phyloP scores from a whole-genome alignment of 192 early-diverging fungal species.

The Polychytrium aggregatum region DNA sequence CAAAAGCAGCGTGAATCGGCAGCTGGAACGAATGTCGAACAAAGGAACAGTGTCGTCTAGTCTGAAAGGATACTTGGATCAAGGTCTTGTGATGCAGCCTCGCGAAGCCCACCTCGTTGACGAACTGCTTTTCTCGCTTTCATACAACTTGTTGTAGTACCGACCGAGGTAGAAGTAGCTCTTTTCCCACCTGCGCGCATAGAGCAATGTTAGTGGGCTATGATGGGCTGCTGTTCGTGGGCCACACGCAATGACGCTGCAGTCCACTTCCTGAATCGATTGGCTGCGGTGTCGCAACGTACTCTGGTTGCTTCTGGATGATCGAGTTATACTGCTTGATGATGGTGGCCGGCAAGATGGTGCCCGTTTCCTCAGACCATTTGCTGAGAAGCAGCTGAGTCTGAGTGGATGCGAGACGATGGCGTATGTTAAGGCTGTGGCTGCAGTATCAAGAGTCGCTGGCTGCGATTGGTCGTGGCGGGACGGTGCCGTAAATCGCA shows the following conservation, averaged over 20 bases:
- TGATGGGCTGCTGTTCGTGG: no score
- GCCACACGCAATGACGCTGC: no score
- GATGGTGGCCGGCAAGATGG: constrained; percentile 26
- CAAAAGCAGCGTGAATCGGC: no score
- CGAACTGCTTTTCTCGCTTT: no score
- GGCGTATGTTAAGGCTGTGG: neutral
- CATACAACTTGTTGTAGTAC: constrained; percentile 48
- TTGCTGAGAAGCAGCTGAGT: constrained; percentile 37
- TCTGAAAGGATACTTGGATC: no score
- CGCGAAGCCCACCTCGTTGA: no score
- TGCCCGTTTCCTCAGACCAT: constrained; percentile 44
- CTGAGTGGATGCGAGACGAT: constrained; percentile 10
- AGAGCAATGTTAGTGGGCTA: no score
- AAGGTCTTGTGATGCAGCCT: no score
- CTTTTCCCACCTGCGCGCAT: constrained; percentile 60
- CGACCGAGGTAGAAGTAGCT: constrained; percentile 45
- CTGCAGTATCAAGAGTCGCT: neutral
- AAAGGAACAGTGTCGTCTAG: no score
- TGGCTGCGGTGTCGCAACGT: constrained; percentile 4
- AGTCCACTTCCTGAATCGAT: no score
- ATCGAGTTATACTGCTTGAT: constrained; percentile 20
- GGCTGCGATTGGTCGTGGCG: no score
- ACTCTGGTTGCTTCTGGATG: constrained; percentile 18
- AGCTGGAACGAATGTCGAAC: no score
- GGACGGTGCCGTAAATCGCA: neutral